Evolutionary conservation across 2,329 filamentous ascomycete genomes (phyloP).

Genomic region (Penicillium sp.): DNA sequence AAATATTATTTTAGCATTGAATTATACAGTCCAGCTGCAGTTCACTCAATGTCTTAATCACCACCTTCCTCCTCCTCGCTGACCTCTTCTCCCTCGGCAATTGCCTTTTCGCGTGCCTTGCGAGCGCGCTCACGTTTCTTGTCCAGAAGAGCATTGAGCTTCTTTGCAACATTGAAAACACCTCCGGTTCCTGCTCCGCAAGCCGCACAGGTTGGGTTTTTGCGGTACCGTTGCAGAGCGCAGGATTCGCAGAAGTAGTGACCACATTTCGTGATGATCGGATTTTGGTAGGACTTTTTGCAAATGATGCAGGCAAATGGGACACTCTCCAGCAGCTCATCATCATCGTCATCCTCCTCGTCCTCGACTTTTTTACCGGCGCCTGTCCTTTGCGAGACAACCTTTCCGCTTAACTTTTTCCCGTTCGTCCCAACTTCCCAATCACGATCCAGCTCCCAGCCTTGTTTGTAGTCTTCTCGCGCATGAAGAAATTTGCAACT

Average conservation of each 20-base stretch:
- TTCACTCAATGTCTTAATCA: conserved; percentile 6
- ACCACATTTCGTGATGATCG: conserved; percentile 85
- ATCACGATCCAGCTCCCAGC: conserved; percentile 92
- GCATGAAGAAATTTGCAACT: conserved; percentile 70
- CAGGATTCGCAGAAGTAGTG: conserved; percentile 97
- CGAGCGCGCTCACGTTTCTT: conserved; percentile 64
- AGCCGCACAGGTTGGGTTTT: conserved; percentile 82
- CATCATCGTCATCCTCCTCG: conserved; percentile 63
- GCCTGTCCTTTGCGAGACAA: conserved; percentile 52
- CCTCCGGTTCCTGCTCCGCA: conserved; percentile 85
- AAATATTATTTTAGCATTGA: not conserved
- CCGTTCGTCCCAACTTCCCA: conserved; percentile 83
- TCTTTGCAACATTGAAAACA: conserved; percentile 87
- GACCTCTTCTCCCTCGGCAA: conserved; percentile 58
- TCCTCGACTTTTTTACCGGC: conserved; percentile 53
- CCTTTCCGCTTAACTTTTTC: conserved; percentile 49
- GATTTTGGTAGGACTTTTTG: conserved; percentile 74
- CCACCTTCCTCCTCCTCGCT: conserved; percentile 48
- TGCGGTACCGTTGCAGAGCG: conserved; percentile 82
- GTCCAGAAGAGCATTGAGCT: conserved; percentile 77
- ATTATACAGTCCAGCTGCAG: conserved; percentile 17
- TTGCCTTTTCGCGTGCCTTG: conserved; percentile 57
- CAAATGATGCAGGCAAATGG: conserved; percentile 91
- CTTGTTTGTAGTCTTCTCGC: conserved; percentile 73
- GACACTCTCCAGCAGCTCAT: conserved; percentile 77